These are phyloP conservation scores for Malassezia brasiliensis DNA, from an alignment of 1,284 basidiomycete genomes.

Conservation along the genomic window DNA sequence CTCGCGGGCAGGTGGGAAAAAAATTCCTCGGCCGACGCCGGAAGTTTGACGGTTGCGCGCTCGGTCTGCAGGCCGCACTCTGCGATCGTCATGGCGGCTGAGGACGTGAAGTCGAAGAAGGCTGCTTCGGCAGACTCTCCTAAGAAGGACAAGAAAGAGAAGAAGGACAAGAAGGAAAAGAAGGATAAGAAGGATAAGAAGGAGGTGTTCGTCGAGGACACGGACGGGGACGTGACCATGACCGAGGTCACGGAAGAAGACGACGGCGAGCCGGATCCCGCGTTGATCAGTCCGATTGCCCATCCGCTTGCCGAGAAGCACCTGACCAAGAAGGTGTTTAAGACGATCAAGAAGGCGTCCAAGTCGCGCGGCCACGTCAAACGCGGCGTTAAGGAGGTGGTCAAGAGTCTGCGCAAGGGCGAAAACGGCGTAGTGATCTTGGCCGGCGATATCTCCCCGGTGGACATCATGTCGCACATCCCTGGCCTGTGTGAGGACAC, in stretches of 20 bases:
- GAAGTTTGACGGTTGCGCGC: no score
- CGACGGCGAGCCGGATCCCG: constrained; percentile 19
- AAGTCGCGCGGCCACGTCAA: constrained; percentile 47
- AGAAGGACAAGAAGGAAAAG: constrained; percentile 36
- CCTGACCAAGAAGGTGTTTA: constrained; percentile 45
- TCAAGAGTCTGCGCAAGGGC: constrained; percentile 44
- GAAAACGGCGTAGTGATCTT: constrained; percentile 66
- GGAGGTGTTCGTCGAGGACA: constrained; percentile 22
- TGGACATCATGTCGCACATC: constrained; percentile 95
- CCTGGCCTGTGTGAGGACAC: constrained; percentile 91
- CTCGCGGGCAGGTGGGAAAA: background rate
- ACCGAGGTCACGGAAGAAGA: constrained; percentile 22
- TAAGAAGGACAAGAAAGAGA: constrained; percentile 25
- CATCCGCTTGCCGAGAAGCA: constrained; percentile 39
- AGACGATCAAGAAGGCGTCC: constrained; percentile 46
- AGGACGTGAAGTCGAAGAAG: constrained; percentile 15
- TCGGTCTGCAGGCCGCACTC: background rate
- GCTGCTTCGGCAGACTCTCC: constrained; percentile 21
- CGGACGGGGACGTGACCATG: constrained; percentile 22
- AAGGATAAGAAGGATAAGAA: constrained; percentile 22
- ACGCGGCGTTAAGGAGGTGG: constrained; percentile 48
- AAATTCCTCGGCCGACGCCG: background rate
- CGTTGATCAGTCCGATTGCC: constrained; percentile 31
- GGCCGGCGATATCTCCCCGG: constrained; percentile 92
- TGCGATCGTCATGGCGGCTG: constrained; percentile 25